These are phyloP conservation scores for Populus alba DNA, from an alignment of 345 rosid species.

Conservation along the genomic window DNA sequence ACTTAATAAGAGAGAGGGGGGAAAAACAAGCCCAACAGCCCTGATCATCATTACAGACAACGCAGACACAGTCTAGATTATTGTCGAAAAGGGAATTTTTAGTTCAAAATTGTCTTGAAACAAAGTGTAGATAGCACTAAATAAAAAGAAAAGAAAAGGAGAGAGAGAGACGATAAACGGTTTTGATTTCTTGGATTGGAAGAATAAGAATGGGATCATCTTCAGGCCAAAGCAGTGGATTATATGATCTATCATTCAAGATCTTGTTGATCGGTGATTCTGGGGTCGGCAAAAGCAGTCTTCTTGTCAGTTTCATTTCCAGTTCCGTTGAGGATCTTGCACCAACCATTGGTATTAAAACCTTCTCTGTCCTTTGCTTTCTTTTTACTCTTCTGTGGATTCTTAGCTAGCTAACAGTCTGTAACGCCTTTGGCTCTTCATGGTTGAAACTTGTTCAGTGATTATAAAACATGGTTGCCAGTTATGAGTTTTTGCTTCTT, in stretches of 20 bases:
- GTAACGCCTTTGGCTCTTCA: slow-evolving; percentile 3
- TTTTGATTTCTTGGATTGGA: not conserved
- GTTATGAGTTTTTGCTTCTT: not conserved
- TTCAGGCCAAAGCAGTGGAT: slow-evolving; percentile 59
- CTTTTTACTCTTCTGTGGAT: not conserved
- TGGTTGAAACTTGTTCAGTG: not conserved
- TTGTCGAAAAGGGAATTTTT: not conserved
- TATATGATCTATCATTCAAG: slow-evolving; percentile 85
- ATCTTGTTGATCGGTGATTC: slow-evolving; percentile 97
- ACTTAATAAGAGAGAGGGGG: slow-evolving; percentile 8
- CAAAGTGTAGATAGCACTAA: not conserved
- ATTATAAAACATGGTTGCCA: not conserved
- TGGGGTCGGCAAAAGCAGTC: slow-evolving; percentile 93
- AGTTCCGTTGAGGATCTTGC: slow-evolving; percentile 65
- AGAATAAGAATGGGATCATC: slow-evolving; percentile 68
- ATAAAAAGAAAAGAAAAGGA: slow-evolving; percentile 1
- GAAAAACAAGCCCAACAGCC: slow-evolving; percentile 1
- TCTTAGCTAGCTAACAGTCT: not conserved
- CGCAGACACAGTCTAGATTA: slow-evolving; percentile 8
- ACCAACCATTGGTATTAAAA: slow-evolving; percentile 75
- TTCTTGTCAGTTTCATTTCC: slow-evolving; percentile 95
- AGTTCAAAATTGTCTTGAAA: not conserved
- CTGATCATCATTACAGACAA: slow-evolving; percentile 37
- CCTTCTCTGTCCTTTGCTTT: not conserved
- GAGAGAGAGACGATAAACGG: not conserved